Evolutionary conservation across 768 basidiomycete species (phyloP).

Genomic region (Macrolepiota fuliginosa): DNA sequence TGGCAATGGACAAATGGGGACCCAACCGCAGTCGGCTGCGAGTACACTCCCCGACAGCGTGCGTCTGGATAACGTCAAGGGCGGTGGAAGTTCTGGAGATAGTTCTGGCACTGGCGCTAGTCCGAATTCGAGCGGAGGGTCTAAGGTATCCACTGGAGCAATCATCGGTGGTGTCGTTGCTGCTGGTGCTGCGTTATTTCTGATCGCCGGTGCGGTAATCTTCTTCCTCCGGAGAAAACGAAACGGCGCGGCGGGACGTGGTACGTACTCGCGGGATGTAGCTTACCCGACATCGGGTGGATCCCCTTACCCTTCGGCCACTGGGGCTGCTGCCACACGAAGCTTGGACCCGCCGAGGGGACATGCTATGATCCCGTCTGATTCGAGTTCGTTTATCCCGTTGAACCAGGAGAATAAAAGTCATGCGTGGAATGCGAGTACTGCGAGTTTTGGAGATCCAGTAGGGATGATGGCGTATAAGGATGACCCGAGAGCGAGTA

Average conservation of each 20-base stretch:
- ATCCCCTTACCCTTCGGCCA: constrained; percentile 18
- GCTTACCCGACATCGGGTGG: constrained; percentile 23
- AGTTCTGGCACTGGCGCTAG: constrained; percentile 13
- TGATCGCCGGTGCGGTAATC: constrained; percentile 31
- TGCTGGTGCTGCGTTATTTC: constrained; percentile 48
- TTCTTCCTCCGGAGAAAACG: constrained; percentile 15
- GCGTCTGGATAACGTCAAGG: constrained; percentile 41
- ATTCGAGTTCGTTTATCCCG: constrained; percentile 73
- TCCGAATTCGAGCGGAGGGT: constrained; percentile 13
- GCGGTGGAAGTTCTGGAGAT: constrained; percentile 19
- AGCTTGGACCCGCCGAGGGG: background rate
- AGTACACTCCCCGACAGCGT: constrained; percentile 50
- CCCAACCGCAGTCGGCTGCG: constrained; percentile 51
- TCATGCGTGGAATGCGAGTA: constrained; percentile 59
- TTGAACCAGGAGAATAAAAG: constrained; percentile 60
- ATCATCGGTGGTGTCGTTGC: constrained; percentile 53
- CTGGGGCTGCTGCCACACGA: constrained; percentile 23
- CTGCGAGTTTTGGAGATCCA: constrained; percentile 36
- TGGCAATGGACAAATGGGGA: constrained; percentile 76
- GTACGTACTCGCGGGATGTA: background rate
- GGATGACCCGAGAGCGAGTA: constrained; percentile 21
- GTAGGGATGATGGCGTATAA: constrained; percentile 22
- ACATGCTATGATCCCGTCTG: constrained; percentile 29
- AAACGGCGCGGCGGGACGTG: constrained; percentile 5
- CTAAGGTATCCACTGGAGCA: constrained; percentile 33